Evolutionary conservation across 345 rosid species (phyloP).

Genomic region (Erysimum cheiranthoides): DNA sequence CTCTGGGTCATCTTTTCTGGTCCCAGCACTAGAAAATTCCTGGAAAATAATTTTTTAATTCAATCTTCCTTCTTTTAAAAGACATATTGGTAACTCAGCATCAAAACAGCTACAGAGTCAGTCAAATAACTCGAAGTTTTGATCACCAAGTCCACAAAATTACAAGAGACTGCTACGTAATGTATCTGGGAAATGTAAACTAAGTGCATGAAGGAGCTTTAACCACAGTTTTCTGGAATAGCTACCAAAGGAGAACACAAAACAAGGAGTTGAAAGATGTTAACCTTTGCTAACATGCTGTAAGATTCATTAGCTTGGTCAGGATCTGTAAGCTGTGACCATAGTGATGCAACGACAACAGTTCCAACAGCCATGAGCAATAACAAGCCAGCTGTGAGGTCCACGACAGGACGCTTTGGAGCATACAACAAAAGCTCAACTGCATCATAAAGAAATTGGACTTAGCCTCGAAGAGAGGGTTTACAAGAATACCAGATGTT

Average conservation of each 20-base stretch:
- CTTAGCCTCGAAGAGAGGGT: conserved; percentile 11
- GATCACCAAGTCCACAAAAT: not conserved
- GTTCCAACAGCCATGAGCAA: conserved; percentile 98
- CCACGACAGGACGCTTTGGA: conserved; percentile 79
- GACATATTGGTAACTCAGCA: not conserved
- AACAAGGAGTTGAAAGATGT: conserved; percentile 26
- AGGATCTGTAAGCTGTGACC: conserved; percentile 65
- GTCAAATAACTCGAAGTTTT: not conserved
- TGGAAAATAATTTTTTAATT: conserved; percentile 45
- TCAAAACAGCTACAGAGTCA: conserved; percentile 11
- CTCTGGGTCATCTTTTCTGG: conserved; percentile 66
- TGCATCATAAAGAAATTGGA: conserved; percentile 47
- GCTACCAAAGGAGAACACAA: conserved; percentile 8
- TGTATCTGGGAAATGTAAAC: conserved; percentile 10
- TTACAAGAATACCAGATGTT: conserved; percentile 9
- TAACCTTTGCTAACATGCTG: conserved; percentile 85
- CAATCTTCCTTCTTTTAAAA: not conserved
- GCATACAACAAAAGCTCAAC: conserved; percentile 83
- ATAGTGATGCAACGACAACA: conserved; percentile 75
- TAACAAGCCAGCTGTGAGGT: conserved; percentile 66
- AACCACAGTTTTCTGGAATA: not conserved
- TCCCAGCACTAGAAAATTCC: conserved; percentile 56
- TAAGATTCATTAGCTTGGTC: conserved; percentile 67
- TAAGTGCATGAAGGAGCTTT: conserved; percentile 1
- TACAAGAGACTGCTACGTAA: not conserved